Conservation (phyloP, 2,329 filamentous ascomycete species). For the Fusarium torreyae region DNA sequence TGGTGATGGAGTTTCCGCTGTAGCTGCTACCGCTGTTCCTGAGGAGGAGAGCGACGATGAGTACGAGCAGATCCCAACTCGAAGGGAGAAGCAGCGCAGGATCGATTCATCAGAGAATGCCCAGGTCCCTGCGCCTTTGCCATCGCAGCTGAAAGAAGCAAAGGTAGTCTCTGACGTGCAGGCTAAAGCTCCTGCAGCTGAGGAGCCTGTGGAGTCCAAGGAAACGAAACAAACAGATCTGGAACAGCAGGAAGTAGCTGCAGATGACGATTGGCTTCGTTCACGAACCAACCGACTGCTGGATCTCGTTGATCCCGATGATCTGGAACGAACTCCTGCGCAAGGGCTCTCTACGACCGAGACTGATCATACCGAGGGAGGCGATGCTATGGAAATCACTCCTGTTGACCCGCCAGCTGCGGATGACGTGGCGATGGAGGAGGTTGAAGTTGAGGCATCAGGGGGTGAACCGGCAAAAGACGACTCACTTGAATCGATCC, state of each 20-base stretch:
- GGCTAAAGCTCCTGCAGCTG: slow-evolving; percentile 32
- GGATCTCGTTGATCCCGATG: slow-evolving; percentile 85
- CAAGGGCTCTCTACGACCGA: slow-evolving; percentile 36
- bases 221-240: slow-evolving; percentile 41
- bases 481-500: slow-evolving; percentile 64
- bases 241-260: slow-evolving; percentile 55
- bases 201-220: slow-evolving; percentile 41
- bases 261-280: slow-evolving; percentile 92
- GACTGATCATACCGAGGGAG: slow-evolving; percentile 38
- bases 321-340: slow-evolving; percentile 54
- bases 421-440: slow-evolving; percentile 41
- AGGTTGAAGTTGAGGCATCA: slow-evolving; percentile 48
- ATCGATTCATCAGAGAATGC: slow-evolving; percentile 49
- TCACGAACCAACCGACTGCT: slow-evolving; percentile 89
- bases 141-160: slow-evolving; percentile 41
- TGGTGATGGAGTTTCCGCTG: slow-evolving; percentile 38
- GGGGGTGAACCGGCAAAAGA: slow-evolving; percentile 50
- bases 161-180: slow-evolving; percentile 25
- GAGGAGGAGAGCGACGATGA: slow-evolving; percentile 80
- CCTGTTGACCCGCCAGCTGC: slow-evolving; percentile 30
- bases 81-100: slow-evolving; percentile 64
- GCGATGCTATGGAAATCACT: slow-evolving; percentile 33
- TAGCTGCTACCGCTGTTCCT: slow-evolving; percentile 57
- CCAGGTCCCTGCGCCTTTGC: slow-evolving; percentile 36
- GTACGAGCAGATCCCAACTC: slow-evolving; percentile 76